Conservation (phyloP, 148 eudicot genomes). For the Arbutus unedo region DNA sequence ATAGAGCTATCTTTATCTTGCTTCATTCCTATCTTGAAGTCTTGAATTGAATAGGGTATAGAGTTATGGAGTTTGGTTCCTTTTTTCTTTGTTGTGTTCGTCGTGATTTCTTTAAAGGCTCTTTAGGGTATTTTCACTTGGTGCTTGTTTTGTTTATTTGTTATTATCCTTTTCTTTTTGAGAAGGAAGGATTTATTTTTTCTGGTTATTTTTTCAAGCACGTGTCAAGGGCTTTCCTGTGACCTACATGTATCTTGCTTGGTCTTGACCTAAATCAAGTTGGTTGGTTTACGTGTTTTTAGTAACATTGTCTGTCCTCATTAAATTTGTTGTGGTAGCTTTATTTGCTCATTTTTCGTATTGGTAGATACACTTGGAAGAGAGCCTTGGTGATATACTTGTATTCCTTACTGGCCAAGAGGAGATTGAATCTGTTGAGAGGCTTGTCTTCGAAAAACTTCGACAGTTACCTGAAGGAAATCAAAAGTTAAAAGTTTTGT, state of each 20-base stretch:
- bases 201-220: not conserved
- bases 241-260: not conserved
- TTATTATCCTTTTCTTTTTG: not conserved
- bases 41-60: not conserved
- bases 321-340: not conserved
- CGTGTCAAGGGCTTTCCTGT: not conserved
- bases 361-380: conserved; percentile 77
- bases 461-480: conserved; percentile 57
- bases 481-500: conserved; percentile 49
- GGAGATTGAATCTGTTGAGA: conserved; percentile 91
- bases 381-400: conserved; percentile 89
- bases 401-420: conserved; percentile 99
- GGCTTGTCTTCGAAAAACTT: conserved; percentile 64
- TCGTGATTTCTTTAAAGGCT: not conserved
- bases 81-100: not conserved
- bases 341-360: conserved; percentile 13
- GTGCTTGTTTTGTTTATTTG: not conserved
- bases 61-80: too few species aligned
- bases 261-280: not conserved
- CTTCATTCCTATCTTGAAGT: not conserved
- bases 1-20: not conserved
- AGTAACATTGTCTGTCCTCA: not conserved
- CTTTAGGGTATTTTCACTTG: not conserved
- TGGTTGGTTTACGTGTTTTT: conserved; percentile 7
- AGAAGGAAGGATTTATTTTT: not conserved